Base-by-base conservation (phyloP, 2,329 filamentous ascomycete species). In the Sporothrix globosa region DNA sequence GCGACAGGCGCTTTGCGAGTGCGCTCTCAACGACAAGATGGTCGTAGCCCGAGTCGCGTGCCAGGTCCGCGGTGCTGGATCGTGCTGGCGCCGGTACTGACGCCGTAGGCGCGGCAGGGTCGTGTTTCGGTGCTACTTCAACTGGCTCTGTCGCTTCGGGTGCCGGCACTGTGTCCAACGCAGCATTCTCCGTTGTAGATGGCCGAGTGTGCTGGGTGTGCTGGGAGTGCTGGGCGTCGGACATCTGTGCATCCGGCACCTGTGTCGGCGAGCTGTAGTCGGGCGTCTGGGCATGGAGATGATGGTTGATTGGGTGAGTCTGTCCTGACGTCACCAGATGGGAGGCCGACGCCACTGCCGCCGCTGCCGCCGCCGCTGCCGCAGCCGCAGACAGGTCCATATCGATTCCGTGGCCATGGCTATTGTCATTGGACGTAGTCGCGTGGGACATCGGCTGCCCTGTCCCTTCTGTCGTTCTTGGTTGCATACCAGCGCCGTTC, bases 1-100 rank as follows among this genome's bases (percentile, higher is more conserved):
- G 77, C 3, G 84, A 82, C n/a, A 88, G 78, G 52, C 84, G 82
- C 77, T 83, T 86, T n/a, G 84, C 84, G 13, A 88, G 79, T 0
- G 83, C 82, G 75, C 85, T 87, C 76, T 87, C 85, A 30, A 86
- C 81, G 48, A 81, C 80, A 30, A 87, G 79, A 2, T 77, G 76
- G 7, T 74, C 72, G 70, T 87, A 86, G 56, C 85, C 86, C 1
- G 80, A 82, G 56, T 82, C 79, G 14, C 76, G 76, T 7, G 85
- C 84, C 19, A 87, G 76, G 4, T 83, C 79, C 69, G 83, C 83
- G 1, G 85, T 86, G 5, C 82, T 83, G 71, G 77, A 9, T 34
- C 6, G 34, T 34, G 34, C 76, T 41, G 77, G 76, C 3, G 76
- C 70, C 6, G 48, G 48, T 17, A 21, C 41, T 13, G 41, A 14